A percentile compares a stretch with the other conserved stretches of the same genome.
Evolutionary conservation across 2,329 filamentous ascomycete species (phyloP).

Genomic region (Lachnellula subtilissima): DNA sequence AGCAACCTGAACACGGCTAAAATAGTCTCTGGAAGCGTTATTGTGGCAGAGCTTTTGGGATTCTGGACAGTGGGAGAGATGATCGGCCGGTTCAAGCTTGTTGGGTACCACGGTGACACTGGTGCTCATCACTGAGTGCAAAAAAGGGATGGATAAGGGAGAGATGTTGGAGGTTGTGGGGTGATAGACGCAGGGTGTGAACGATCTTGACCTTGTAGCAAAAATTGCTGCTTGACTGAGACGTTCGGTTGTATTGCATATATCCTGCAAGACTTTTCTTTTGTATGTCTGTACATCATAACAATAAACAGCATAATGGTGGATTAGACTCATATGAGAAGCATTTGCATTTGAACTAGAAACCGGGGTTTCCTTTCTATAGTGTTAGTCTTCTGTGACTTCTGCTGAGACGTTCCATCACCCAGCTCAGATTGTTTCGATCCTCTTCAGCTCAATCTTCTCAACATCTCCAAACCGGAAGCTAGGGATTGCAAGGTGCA

Average conservation of each 20-base stretch:
- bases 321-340: slow-evolving; percentile 10
- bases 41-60: slow-evolving; percentile 80
- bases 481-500: too few relatives aligned
- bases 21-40: slow-evolving; percentile 67
- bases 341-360: not conserved
- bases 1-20: slow-evolving; percentile 64
- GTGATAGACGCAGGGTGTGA: slow-evolving; percentile 10
- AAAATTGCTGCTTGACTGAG: slow-evolving; percentile 2
- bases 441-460: too few relatives aligned
- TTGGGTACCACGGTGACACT: slow-evolving; percentile 78
- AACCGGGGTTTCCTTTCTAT: not conserved
- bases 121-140: slow-evolving; percentile 49
- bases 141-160: not conserved
- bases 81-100: slow-evolving; percentile 88
- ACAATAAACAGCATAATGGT: slow-evolving; percentile 26
- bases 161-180: not conserved
- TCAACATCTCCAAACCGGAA: too few relatives aligned
- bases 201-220: slow-evolving; percentile 2
- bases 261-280: slow-evolving; percentile 21
- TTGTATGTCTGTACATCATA: slow-evolving; percentile 26
- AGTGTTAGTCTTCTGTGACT: not conserved
- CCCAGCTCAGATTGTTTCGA: too few relatives aligned
- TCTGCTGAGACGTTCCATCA: not conserved
- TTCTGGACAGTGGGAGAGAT: slow-evolving; percentile 99
- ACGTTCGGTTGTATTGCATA: slow-evolving; percentile 16